Conservation (phyloP, 2,329 filamentous ascomycete genomes). For the Talaromyces marneffei region DNA sequence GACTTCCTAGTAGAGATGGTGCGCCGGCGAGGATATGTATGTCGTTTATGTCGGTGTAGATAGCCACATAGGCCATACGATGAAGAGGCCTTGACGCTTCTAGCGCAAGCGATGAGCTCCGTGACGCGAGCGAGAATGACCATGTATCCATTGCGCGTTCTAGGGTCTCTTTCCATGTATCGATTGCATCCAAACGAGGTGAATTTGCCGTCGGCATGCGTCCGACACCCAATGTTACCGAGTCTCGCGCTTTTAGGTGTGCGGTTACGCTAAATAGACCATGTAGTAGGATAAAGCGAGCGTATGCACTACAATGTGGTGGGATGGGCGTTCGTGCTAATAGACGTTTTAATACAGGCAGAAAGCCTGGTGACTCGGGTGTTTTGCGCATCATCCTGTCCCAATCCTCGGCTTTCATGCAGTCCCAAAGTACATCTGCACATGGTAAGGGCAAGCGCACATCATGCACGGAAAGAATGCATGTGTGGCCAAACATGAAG, state of each 20-base stretch:
- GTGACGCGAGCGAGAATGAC: conserved; percentile 24
- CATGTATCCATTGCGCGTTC: conserved; percentile 25
- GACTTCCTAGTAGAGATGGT: conserved; percentile 20
- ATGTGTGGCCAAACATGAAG: conserved; percentile 26
- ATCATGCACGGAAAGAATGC: conserved; percentile 24
- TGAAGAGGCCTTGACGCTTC: conserved; percentile 21
- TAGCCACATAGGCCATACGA: conserved; percentile 24
- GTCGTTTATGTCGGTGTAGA: conserved; percentile 25
- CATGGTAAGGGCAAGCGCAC: conserved; percentile 24
- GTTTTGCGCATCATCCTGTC: conserved; percentile 17
- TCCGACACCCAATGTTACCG: conserved; percentile 20
- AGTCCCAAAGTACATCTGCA: conserved; percentile 23
- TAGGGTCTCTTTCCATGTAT: conserved; percentile 24
- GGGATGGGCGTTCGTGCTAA: conserved; percentile 21
- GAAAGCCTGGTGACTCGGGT: conserved; percentile 20
- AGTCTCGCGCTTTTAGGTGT: conserved; percentile 22
- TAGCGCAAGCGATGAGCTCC: conserved; percentile 21
- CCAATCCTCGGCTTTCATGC: conserved; percentile 19
- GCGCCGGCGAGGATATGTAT: conserved; percentile 24
- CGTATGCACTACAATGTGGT: conserved; percentile 21
- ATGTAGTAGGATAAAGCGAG: conserved; percentile 23
- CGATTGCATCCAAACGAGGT: conserved; percentile 14
- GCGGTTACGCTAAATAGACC: conserved; percentile 24
- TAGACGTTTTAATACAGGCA: conserved; percentile 21
- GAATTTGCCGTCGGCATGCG: conserved; percentile 10